phyloP scores from a whole-genome alignment of 2,329 filamentous ascomycete species.

The Fusarium aywerte region DNA sequence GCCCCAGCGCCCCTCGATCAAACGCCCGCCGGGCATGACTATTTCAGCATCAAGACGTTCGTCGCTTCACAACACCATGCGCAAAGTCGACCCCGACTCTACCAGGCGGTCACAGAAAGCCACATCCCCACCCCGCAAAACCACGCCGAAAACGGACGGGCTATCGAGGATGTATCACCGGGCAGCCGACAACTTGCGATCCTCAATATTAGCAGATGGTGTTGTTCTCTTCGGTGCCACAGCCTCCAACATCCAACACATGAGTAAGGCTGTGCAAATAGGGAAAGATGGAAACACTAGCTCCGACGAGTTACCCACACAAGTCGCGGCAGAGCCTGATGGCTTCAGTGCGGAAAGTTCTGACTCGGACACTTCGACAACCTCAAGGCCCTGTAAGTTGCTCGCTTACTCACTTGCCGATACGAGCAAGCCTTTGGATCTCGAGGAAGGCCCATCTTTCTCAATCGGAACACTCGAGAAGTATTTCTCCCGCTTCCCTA shows the following conservation, averaged over 20 bases:
- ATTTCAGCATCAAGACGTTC: slow-evolving; percentile 28
- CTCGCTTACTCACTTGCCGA: slow-evolving; percentile 47
- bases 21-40: slow-evolving; percentile 36
- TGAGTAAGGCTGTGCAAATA: slow-evolving; percentile 3
- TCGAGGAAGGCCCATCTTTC: slow-evolving; percentile 46
- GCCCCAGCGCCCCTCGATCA: slow-evolving; percentile 5
- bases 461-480: slow-evolving; percentile 47
- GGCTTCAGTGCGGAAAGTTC: slow-evolving; percentile 44
- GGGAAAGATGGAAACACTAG: slow-evolving; percentile 14
- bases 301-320: slow-evolving; percentile 33
- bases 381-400: slow-evolving; percentile 45
- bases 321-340: slow-evolving; percentile 35
- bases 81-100: slow-evolving; percentile 15
- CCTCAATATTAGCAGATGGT: slow-evolving; percentile 48
- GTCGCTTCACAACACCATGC: slow-evolving; percentile 14
- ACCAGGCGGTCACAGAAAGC: neutral
- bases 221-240: slow-evolving; percentile 49
- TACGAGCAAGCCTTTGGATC: slow-evolving; percentile 37
- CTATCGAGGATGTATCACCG: slow-evolving; percentile 44
- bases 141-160: slow-evolving; percentile 32
- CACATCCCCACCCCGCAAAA: neutral
- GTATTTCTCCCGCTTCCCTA: slow-evolving; percentile 48
- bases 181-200: slow-evolving; percentile 47
- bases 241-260: slow-evolving; percentile 30
- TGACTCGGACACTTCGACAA: slow-evolving; percentile 45